Evolutionary conservation across 164 flowering plant species (phyloP).

Genomic region (Houttuynia cordata): DNA sequence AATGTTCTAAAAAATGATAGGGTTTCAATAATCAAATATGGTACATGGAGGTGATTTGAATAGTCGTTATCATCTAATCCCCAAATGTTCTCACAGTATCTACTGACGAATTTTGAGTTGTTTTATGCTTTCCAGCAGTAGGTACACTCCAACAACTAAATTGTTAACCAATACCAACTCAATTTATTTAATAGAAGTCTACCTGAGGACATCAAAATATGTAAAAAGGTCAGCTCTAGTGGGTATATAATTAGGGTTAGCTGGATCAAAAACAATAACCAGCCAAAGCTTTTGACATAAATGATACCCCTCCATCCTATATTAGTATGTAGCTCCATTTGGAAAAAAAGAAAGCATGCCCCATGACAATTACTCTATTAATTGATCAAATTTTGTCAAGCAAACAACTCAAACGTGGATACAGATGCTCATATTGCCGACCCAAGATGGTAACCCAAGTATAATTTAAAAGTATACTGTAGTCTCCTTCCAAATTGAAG

Average conservation of each 20-base stretch:
- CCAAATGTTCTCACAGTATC: neutral
- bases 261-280: neutral
- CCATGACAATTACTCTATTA: too few relatives aligned
- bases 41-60: neutral
- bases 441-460: too few relatives aligned
- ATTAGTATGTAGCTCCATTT: too few relatives aligned
- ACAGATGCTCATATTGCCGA: too few relatives aligned
- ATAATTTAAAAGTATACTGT: too few relatives aligned
- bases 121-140: neutral
- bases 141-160: neutral
- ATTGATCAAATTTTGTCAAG: too few relatives aligned
- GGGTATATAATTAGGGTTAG: neutral
- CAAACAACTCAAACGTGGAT: too few relatives aligned
- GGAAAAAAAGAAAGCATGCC: too few relatives aligned
- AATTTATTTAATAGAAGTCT: neutral
- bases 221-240: neutral
- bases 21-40: neutral
- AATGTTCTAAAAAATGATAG: too few relatives aligned
- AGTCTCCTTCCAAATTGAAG: too few relatives aligned
- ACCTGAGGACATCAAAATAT: neutral
- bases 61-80: neutral
- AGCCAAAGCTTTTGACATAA: neutral
- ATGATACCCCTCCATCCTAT: too few relatives aligned
- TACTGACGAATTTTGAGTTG: neutral
- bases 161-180: neutral